Conservation (phyloP, 1,284 basidiomycete species). For the Phlebopus sp. region DNA sequence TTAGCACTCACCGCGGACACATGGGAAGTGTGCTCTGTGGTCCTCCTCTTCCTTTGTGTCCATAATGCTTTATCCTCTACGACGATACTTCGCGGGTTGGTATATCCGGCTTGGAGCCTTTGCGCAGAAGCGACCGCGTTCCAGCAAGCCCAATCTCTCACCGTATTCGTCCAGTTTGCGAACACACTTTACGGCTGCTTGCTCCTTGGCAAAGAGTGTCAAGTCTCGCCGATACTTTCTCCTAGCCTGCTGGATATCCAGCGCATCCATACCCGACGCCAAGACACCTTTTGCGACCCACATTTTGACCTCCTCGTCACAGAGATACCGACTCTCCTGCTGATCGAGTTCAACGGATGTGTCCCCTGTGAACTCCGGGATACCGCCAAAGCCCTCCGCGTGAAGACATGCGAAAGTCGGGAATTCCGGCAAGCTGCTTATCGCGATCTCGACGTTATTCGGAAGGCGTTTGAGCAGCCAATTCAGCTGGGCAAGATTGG, state of each 20-base stretch:
- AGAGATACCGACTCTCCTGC: constrained; percentile 64
- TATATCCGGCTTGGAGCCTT: constrained; percentile 71
- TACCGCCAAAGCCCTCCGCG: constrained; percentile 50
- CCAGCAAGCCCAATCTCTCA: constrained; percentile 40
- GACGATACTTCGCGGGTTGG: constrained; percentile 65
- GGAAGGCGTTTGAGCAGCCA: constrained; percentile 63
- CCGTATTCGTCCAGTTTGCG: constrained; percentile 54
- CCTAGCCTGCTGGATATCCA: constrained; percentile 61
- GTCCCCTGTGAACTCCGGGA: constrained; percentile 48
- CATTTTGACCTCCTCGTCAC: constrained; percentile 62
- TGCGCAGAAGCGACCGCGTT: constrained; percentile 40
- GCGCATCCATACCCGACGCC: constrained; percentile 60
- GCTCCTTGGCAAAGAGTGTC: constrained; percentile 53
- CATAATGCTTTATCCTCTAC: constrained; percentile 67
- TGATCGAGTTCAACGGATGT: constrained; percentile 59
- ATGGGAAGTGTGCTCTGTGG: constrained; percentile 63
- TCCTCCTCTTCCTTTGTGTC: constrained; percentile 63
- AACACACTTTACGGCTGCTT: constrained; percentile 60
- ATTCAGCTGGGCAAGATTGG: constrained; percentile 48
- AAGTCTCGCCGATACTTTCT: constrained; percentile 42
- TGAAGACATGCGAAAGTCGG: constrained; percentile 53
- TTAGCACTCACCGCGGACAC: constrained; percentile 52
- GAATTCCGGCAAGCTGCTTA: constrained; percentile 72
- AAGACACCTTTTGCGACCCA: constrained; percentile 60
- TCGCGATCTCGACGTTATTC: constrained; percentile 65